Evolutionary conservation across 225 moss, liverwort and hornwort genomes (phyloP).

Genomic region (Polytrichum commune): DNA sequence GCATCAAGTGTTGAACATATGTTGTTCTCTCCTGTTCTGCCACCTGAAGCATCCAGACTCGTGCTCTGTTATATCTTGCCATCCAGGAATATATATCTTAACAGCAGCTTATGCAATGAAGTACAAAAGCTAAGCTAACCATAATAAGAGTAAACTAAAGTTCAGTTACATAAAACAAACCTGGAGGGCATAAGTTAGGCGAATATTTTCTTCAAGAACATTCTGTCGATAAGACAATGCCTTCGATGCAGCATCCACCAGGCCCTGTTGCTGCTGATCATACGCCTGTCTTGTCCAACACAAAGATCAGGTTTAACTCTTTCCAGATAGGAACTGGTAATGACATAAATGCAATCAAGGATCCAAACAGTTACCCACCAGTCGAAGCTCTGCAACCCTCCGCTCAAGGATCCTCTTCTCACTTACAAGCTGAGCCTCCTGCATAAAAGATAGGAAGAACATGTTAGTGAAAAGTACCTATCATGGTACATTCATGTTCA

Average conservation of each 20-base stretch:
- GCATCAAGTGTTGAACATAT: conserved; percentile 82
- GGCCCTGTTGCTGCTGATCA: conserved; percentile 96
- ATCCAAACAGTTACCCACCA: conserved; percentile 42
- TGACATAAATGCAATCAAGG: too few relatives aligned
- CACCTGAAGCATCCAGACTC: conserved; percentile 48
- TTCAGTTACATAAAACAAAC: conserved; percentile 18
- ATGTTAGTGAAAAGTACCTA: neutral
- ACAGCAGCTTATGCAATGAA: neutral
- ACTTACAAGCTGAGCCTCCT: conserved; percentile 88
- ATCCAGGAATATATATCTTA: conserved; percentile 2
- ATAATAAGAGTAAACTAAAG: too few relatives aligned
- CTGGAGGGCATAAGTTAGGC: conserved; percentile 94
- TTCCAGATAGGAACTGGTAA: too few relatives aligned
- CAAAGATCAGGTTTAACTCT: neutral
- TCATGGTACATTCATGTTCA: neutral
- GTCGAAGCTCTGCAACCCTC: conserved; percentile 88
- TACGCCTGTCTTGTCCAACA: conserved; percentile 59
- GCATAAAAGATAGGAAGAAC: conserved; percentile 14
- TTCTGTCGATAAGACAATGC: conserved; percentile 95
- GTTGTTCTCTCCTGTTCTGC: conserved; percentile 94
- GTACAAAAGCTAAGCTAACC: too few relatives aligned
- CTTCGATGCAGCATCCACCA: conserved; percentile 98
- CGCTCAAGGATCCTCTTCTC: conserved; percentile 94
- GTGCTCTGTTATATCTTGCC: conserved; percentile 7
- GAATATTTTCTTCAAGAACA: conserved; percentile 94